These are phyloP conservation scores for Ceratobasidium papillatum DNA, from an alignment of 1,284 basidiomycete genomes.

Conservation along the genomic window DNA sequence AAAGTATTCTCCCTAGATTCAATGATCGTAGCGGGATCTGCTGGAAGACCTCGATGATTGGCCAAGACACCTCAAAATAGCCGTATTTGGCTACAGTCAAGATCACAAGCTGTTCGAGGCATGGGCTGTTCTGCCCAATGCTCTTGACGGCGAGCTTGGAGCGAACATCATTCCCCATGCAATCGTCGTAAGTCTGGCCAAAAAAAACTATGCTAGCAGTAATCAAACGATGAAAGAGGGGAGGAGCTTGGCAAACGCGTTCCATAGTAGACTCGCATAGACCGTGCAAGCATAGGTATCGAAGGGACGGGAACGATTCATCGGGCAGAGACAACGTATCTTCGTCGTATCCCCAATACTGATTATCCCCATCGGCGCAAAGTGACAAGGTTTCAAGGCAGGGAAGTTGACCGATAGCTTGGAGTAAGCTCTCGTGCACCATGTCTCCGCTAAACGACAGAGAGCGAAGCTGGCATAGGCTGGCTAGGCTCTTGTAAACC, in stretches of 20 bases:
- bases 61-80: background rate
- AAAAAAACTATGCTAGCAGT: background rate
- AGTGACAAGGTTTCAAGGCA: background rate
- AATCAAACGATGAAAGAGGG: background rate
- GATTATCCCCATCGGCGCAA: background rate
- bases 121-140: background rate
- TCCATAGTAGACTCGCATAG: background rate
- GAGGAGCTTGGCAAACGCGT: background rate
- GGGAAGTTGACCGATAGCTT: background rate
- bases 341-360: background rate
- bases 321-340: background rate
- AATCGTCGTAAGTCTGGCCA: background rate
- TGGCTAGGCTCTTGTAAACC: background rate
- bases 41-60: background rate
- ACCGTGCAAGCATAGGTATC: background rate
- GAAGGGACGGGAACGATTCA: background rate
- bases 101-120: background rate
- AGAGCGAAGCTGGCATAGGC: background rate
- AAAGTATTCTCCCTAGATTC: background rate
- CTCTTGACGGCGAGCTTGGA: background rate
- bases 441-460: background rate
- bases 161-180: background rate
- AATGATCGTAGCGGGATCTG: background rate
- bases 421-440: background rate
- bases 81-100: background rate